Evolutionary conservation across 805 yeast genomes (phyloP).

Genomic region (Suhomyces sp.): DNA sequence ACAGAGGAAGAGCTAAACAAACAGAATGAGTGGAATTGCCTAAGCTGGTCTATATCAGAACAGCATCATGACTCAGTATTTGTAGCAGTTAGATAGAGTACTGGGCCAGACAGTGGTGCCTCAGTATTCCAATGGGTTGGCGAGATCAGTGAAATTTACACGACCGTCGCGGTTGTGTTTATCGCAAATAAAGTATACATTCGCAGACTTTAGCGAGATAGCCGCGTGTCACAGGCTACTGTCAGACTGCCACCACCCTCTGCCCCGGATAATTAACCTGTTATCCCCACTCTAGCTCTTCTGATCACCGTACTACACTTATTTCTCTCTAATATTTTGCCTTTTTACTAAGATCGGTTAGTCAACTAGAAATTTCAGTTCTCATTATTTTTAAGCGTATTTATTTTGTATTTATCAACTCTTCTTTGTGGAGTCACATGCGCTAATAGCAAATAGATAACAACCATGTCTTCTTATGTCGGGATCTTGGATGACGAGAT

Average conservation of each 20-base stretch:
- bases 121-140: not conserved
- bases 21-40: no score
- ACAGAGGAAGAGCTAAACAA: no score
- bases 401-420: not conserved
- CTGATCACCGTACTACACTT: not conserved
- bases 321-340: no score
- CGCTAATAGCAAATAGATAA: not conserved
- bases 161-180: not conserved
- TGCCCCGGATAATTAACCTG: not conserved
- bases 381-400: not conserved
- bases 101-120: not conserved
- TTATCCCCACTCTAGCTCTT: not conserved
- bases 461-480: constrained; percentile 7
- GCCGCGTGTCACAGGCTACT: not conserved
- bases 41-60: no score
- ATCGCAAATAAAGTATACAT: not conserved
- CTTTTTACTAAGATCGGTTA: not conserved
- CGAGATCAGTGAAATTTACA: not conserved
- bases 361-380: not conserved
- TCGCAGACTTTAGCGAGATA: not conserved
- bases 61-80: no score
- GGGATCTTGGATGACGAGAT: constrained; percentile 26
- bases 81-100: not conserved
- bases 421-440: not conserved
- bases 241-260: not conserved